phyloP scores from a whole-genome alignment of 163 green algal genomes.

The Chlamydomonas reinhardtii region DNA sequence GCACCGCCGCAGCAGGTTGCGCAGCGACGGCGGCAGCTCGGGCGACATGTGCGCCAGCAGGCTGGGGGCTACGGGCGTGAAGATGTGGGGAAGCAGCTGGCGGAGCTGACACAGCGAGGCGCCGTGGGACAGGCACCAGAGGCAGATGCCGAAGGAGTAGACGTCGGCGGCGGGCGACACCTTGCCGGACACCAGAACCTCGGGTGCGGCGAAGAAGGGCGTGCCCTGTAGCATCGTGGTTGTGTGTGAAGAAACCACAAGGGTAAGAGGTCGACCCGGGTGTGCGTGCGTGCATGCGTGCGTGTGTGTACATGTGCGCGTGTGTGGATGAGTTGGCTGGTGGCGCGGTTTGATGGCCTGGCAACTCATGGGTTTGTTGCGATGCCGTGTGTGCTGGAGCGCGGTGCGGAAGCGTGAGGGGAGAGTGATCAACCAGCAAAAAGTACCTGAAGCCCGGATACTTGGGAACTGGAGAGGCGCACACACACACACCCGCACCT shows the following conservation, averaged over 20 bases:
- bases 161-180: constrained; percentile 21
- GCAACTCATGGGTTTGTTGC: no score
- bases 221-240: no score
- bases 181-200: constrained; percentile 21
- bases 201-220: constrained; percentile 18
- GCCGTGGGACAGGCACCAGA: constrained; percentile 29
- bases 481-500: not conserved
- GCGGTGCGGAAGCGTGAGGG: no score
- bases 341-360: no score
- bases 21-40: constrained; percentile 1
- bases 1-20: constrained; percentile 3
- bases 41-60: constrained; percentile 4
- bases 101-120: constrained; percentile 9
- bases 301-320: no score
- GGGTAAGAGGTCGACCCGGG: no score
- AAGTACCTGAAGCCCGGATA: no score
- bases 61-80: not conserved
- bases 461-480: no score
- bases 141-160: constrained; percentile 17
- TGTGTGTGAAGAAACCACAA: no score
- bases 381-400: no score
- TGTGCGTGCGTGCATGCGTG: no score
- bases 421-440: not conserved
- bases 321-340: no score
- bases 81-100: constrained; percentile 22